Evolutionary conservation across 208 protist species (phyloP), one percentile per base, ranked within the genome.

Genomic region (Wallacemonas rigidus): DNA sequence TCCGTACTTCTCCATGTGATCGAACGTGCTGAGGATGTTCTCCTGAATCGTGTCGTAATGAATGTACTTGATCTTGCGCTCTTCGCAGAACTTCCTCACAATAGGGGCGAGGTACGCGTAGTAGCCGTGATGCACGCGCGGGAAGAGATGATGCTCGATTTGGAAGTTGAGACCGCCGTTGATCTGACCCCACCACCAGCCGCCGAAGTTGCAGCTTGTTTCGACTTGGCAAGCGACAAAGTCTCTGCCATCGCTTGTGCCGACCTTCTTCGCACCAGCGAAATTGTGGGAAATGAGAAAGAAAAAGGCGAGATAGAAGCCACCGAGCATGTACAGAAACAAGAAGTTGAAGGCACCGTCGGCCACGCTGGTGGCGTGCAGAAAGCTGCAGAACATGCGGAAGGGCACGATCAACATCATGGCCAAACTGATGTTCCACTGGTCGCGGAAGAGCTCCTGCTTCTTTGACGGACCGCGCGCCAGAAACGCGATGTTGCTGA

Each of bases 111-210:
- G 62, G 75, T 86, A 80, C 7, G 76, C 75, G 67, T 93, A 97
- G 74, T 94, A 91, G 71, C 82, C 77, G 74, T 94, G 90, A 64
- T 91, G 88, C 61, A 97, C 83, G 4, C 89, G 78, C 15, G 92
- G 92, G 68, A 95, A 97, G 5, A 97, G 77, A 68, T 97, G 92
- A 69, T 97, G 92, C 78, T 95, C 92, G 40, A 92, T 97, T 72
- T 97, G 92, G 67, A 91, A 93, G 77, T 95, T 95, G 39, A 97
- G 80, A 5, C 89, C 92, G 43, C 92, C 92, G 77, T 89, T 91
- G 43, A 93, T 69, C 68, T 90, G 83, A 0, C 76, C 88, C 85
- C 87, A 83, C 80, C 84, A 90, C 87, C 86, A 91, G 15, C 88
- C 87, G 47, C 85, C 83, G 55, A 94, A 86, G 76, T 87, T 91